Conservation (phyloP, 208 protist species). For the Acanthamoeba healyi region DNA sequence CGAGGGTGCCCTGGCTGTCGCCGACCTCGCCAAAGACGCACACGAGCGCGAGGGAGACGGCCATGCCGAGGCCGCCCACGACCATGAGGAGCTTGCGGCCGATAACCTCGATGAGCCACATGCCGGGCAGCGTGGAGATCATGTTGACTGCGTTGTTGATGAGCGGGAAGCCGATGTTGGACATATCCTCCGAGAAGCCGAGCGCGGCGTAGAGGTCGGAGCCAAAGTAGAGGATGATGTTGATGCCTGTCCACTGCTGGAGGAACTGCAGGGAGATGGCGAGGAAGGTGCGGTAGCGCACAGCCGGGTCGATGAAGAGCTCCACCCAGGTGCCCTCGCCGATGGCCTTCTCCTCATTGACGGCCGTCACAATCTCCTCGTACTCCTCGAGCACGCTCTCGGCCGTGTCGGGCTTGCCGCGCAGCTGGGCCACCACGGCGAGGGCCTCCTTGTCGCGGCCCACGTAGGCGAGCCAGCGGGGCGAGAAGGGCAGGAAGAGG, state of each 20-base stretch:
- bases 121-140: constrained; percentile 32
- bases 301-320: constrained; percentile 57
- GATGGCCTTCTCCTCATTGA: constrained; percentile 62
- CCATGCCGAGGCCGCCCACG: constrained; percentile 66
- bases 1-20: neutral
- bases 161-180: constrained; percentile 60
- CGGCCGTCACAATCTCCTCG: neutral
- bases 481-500: constrained; percentile 42
- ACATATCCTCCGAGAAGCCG: constrained; percentile 44
- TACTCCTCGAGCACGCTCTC: neutral
- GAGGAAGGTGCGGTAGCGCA: constrained; percentile 72
- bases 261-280: constrained; percentile 64
- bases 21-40: constrained; percentile 65
- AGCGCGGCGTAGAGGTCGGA: constrained; percentile 58
- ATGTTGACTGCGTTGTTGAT: constrained; percentile 44
- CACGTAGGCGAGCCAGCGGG: constrained; percentile 75
- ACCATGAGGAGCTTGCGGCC: constrained; percentile 66
- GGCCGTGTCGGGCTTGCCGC: neutral
- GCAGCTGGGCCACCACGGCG: constrained; percentile 50
- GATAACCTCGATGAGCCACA: constrained; percentile 74
- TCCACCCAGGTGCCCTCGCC: constrained; percentile 69
- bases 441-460: constrained; percentile 56
- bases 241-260: constrained; percentile 75
- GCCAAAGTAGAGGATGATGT: constrained; percentile 77
- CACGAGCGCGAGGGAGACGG: constrained; percentile 63